phyloP scores from a whole-genome alignment of 225 moss, liverwort and hornwort species.

The Marchantia polymorpha region DNA sequence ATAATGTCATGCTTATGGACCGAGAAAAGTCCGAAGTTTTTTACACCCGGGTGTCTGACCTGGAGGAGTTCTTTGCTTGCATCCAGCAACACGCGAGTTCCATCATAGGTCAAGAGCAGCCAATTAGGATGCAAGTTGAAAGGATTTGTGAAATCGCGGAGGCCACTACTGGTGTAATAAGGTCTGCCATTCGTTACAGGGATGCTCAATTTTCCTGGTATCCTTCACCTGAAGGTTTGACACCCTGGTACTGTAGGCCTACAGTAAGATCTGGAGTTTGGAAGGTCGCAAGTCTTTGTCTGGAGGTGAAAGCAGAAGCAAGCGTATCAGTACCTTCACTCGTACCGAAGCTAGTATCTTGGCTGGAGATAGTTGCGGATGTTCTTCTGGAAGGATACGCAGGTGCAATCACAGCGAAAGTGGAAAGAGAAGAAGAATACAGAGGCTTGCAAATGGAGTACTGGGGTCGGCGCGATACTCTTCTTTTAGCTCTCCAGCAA shows the following conservation, averaged over 20 bases:
- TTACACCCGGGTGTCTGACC: constrained; percentile 82
- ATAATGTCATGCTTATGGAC: constrained; percentile 92
- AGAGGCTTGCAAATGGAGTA: constrained; percentile 98
- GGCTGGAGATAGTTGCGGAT: constrained; percentile 85
- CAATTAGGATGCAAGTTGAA: constrained; percentile 69
- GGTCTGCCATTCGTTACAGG: constrained; percentile 72
- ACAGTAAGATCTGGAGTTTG: constrained; percentile 83
- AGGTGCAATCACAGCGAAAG: constrained; percentile 92
- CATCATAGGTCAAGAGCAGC: constrained; percentile 70
- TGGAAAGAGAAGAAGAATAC: constrained; percentile 96
- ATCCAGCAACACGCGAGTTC: constrained; percentile 82
- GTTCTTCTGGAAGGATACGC: constrained; percentile 89
- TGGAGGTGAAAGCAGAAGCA: constrained; percentile 85
- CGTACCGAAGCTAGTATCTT: constrained; percentile 63
- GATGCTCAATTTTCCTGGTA: constrained; percentile 87
- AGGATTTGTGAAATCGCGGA: constrained; percentile 83
- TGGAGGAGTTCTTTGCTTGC: constrained; percentile 88
- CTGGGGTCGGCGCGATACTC: constrained; percentile 79
- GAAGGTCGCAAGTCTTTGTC: constrained; percentile 79
- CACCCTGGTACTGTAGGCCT: constrained; percentile 93
- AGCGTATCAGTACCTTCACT: constrained; percentile 71
- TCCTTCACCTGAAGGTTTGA: constrained; percentile 90
- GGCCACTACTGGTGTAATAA: constrained; percentile 64
- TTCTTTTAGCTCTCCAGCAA: constrained; percentile 74
- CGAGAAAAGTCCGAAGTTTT: constrained; percentile 97